Conservation (phyloP, 2,329 filamentous ascomycete species). For the Ceratocystis destructans region DNA sequence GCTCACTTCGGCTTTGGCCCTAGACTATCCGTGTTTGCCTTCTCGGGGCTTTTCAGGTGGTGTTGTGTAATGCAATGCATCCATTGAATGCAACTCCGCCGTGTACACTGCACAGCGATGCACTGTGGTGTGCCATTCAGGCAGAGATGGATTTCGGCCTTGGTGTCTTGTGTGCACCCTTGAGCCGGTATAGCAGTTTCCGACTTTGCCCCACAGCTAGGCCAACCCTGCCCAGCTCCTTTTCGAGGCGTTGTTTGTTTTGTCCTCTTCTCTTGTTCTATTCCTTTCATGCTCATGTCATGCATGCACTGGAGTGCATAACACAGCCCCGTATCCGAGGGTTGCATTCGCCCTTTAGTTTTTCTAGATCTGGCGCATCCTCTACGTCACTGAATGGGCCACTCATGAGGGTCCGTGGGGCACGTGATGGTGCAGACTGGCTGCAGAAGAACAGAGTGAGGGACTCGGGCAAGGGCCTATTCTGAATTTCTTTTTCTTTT, state of each 20-base stretch:
- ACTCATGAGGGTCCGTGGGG: neutral
- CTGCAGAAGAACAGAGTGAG: neutral
- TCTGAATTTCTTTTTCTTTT: neutral
- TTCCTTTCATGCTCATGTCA: neutral
- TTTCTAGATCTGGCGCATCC: neutral
- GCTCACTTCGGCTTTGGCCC: neutral
- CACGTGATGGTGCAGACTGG: neutral
- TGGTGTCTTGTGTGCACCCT: too few relatives aligned
- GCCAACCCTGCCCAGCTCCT: neutral
- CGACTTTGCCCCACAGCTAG: neutral
- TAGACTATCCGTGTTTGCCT: neutral
- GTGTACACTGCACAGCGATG: neutral
- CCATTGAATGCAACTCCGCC: neutral
- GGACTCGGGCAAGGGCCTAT: neutral
- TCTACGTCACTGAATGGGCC: neutral
- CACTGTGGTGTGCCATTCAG: neutral
- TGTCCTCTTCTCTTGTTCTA: neutral
- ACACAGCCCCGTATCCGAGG: neutral
- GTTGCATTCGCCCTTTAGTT: neutral
- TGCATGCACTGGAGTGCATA: neutral
- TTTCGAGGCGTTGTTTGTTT: neutral
- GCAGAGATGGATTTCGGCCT: neutral
- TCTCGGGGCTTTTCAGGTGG: neutral
- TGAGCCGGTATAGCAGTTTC: too few relatives aligned
- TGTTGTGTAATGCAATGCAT: constrained; percentile 1